Percentiles rank a stretch among this genome's conserved stretches.
phyloP scores from a whole-genome alignment of 805 yeast genomes.

The Myxozyma vanderwaltii region DNA sequence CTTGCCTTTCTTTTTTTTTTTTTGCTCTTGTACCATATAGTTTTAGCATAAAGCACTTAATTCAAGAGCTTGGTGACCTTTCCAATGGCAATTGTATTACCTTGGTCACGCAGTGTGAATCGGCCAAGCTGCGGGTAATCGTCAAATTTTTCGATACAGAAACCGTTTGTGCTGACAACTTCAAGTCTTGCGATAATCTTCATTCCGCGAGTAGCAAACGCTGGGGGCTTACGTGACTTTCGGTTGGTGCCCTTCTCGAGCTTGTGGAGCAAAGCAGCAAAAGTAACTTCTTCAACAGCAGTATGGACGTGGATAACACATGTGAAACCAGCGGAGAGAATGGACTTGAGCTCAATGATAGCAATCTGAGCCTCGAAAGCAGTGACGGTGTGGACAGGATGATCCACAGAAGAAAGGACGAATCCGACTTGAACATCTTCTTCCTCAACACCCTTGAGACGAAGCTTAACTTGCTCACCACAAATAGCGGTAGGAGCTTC shows the following conservation, averaged over 20 bases:
- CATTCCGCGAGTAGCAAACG: conserved; percentile 98
- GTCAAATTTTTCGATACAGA: conserved; percentile 89
- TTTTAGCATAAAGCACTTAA: too few relatives aligned
- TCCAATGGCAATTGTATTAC: conserved; percentile 97
- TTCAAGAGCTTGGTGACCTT: conserved; percentile 82
- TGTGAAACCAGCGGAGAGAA: conserved; percentile 90
- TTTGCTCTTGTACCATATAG: too few relatives aligned
- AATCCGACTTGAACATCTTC: conserved; percentile 91
- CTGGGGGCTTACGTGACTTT: conserved; percentile 94
- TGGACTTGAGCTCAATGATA: conserved; percentile 92
- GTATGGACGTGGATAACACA: conserved; percentile 99
- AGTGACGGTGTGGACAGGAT: conserved; percentile 89
- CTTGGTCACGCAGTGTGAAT: conserved; percentile 98
- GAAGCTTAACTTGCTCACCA: conserved; percentile 96
- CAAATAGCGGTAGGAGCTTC: conserved; percentile 88
- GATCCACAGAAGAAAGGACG: conserved; percentile 80
- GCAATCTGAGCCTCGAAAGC: conserved; percentile 95
- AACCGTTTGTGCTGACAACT: conserved; percentile 64
- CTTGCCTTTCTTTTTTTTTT: too few relatives aligned
- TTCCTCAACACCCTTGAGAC: conserved; percentile 94
- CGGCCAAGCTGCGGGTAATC: conserved; percentile 97
- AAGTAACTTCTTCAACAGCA: conserved; percentile 92
- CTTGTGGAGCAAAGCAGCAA: conserved; percentile 83
- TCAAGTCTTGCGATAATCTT: conserved; percentile 92
- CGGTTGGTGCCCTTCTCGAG: conserved; percentile 96